Conservation (phyloP, 2,329 filamentous ascomycete genomes). For the Clarireedia monteithiana region DNA sequence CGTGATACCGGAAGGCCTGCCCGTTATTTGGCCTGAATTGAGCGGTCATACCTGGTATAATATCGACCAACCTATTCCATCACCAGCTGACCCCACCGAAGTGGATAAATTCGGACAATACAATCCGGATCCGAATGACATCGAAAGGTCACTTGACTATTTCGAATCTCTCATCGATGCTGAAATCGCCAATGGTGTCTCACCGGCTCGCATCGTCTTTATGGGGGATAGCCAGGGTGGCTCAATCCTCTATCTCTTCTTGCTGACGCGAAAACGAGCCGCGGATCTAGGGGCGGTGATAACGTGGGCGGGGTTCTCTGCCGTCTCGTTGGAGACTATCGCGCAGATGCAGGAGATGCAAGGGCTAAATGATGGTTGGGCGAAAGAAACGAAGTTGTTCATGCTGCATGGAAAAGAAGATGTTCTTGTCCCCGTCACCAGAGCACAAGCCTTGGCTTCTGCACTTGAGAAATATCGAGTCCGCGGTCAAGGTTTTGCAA, state of each 20-base stretch:
- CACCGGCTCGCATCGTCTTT: slow-evolving; percentile 10
- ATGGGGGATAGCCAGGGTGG: slow-evolving; percentile 14
- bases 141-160: slow-evolving; percentile 11
- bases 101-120: not conserved
- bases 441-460: slow-evolving; percentile 1
- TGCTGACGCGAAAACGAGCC: slow-evolving; percentile 8
- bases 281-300: slow-evolving; percentile 8
- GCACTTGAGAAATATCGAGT: slow-evolving; percentile 7
- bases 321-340: slow-evolving; percentile 8
- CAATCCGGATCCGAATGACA: slow-evolving; percentile 10
- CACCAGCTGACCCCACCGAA: slow-evolving; percentile 1
- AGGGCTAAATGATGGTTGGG: slow-evolving; percentile 7
- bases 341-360: slow-evolving; percentile 7
- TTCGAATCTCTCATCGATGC: slow-evolving; percentile 9
- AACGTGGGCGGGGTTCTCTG: slow-evolving; percentile 8
- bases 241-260: slow-evolving; percentile 8
- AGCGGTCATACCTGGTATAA: slow-evolving; percentile 11
- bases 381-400: slow-evolving; percentile 9
- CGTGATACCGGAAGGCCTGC: slow-evolving; percentile 10
- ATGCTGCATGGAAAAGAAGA: slow-evolving; percentile 12
- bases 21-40: slow-evolving; percentile 4
- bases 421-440: slow-evolving; percentile 8
- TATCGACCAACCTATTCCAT: slow-evolving; percentile 9
- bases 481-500: slow-evolving; percentile 9
- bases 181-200: slow-evolving; percentile 6